These are phyloP conservation scores for Kodamaea neixiangensis DNA, from an alignment of 805 yeast species.

Conservation along the genomic window DNA sequence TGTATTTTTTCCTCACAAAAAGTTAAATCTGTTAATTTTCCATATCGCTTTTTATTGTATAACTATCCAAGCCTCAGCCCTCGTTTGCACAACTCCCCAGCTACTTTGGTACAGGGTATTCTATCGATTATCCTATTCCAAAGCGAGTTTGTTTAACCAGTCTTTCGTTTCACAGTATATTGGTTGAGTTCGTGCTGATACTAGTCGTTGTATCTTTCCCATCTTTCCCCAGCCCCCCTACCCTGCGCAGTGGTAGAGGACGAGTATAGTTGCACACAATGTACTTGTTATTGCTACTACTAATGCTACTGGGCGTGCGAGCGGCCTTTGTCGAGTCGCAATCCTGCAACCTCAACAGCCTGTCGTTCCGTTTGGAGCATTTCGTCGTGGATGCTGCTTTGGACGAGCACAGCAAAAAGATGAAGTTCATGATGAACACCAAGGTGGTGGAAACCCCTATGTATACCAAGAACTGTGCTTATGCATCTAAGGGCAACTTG, in stretches of 20 bases:
- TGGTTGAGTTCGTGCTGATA: neutral
- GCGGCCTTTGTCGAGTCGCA: constrained; percentile 28
- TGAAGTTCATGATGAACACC: constrained; percentile 39
- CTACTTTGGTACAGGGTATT: neutral
- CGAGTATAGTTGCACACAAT: neutral
- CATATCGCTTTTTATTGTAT: neutral
- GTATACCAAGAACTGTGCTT: constrained; percentile 1
- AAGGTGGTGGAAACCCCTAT: constrained; percentile 19
- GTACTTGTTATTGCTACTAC: neutral
- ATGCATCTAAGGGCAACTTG: neutral
- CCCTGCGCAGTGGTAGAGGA: neutral
- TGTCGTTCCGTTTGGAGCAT: constrained; percentile 20
- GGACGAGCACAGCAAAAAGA: constrained; percentile 28
- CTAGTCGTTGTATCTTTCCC: neutral
- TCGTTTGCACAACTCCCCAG: neutral
- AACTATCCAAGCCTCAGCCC: neutral
- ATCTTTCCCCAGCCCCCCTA: neutral
- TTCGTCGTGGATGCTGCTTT: constrained; percentile 38
- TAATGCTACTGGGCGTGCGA: constrained; percentile 3
- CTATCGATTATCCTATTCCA: neutral
- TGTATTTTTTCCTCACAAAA: neutral
- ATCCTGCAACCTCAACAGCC: constrained; percentile 14
- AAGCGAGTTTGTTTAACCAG: neutral
- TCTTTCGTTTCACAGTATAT: neutral
- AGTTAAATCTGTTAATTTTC: neutral